Evolutionary conservation across 257 asterid species (phyloP).

Genomic region (Capsicum rhomboideum): DNA sequence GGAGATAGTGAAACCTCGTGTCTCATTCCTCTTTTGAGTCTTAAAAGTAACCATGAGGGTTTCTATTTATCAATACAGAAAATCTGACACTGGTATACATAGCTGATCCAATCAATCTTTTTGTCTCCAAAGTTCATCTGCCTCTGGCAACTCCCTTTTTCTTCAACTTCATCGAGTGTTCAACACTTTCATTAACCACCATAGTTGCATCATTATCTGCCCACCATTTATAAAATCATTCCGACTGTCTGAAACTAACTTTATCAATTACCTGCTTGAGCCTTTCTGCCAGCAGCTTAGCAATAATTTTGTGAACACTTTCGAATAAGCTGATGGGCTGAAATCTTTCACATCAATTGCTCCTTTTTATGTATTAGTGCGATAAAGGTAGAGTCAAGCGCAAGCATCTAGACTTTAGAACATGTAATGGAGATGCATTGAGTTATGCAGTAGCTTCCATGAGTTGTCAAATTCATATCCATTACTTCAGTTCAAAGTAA

Average conservation of each 20-base stretch:
- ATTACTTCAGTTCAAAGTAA: neutral
- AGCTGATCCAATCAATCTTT: neutral
- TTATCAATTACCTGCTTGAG: neutral
- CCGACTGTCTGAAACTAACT: neutral
- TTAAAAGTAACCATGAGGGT: neutral
- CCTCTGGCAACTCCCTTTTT: neutral
- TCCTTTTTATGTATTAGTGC: neutral
- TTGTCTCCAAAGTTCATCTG: neutral
- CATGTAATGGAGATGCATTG: neutral
- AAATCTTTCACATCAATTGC: neutral
- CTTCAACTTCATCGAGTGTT: neutral
- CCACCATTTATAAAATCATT: neutral
- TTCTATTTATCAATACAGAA: neutral
- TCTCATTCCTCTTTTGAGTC: neutral
- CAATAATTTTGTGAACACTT: neutral
- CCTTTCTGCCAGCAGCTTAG: neutral
- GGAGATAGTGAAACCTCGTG: neutral
- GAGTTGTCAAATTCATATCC: neutral
- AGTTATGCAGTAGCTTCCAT: neutral
- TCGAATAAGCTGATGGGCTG: neutral
- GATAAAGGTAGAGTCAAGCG: too few relatives aligned
- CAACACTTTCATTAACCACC: neutral
- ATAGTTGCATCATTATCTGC: neutral
- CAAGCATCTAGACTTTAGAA: neutral
- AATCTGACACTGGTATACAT: neutral